phyloP scores from a whole-genome alignment of 1,284 basidiomycete genomes.

The Exobasidium cylindrosporum region DNA sequence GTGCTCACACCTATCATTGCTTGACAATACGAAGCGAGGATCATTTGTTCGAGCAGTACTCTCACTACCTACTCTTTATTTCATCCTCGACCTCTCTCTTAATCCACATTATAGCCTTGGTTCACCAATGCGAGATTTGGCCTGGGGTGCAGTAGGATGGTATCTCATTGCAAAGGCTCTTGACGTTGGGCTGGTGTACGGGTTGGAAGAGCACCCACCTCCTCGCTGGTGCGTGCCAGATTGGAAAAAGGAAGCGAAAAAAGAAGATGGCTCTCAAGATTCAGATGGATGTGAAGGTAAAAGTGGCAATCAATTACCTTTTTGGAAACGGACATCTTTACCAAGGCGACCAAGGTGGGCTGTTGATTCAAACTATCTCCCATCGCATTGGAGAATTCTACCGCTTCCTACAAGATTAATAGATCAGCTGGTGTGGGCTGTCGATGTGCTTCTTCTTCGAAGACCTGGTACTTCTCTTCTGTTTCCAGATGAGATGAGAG shows the following conservation, averaged over 20 bases:
- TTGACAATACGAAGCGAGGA: background rate
- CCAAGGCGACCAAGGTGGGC: slow-evolving; percentile 3
- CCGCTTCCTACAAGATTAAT: background rate
- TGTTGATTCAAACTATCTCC: background rate
- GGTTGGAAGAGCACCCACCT: background rate
- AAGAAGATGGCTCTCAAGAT: background rate
- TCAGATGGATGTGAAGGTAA: background rate
- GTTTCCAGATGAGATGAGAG: slow-evolving; percentile 1
- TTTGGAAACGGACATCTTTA: background rate
- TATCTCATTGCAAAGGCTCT: slow-evolving; percentile 4
- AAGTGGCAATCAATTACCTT: background rate
- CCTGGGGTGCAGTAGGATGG: background rate
- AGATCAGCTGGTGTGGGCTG: background rate
- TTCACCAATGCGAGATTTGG: slow-evolving; percentile 3
- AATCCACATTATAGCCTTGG: background rate
- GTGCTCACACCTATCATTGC: background rate
- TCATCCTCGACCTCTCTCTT: background rate
- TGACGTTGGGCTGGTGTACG: background rate
- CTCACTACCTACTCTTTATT: background rate
- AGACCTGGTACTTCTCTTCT: background rate
- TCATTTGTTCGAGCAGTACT: background rate
- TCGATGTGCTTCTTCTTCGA: slow-evolving; percentile 3
- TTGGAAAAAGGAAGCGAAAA: background rate
- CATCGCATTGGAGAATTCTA: background rate
- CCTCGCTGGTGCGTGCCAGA: slow-evolving; percentile 5